Percentiles rank a stretch among this genome's conserved stretches.
These are phyloP conservation scores for Penicillium waksmanii DNA, from an alignment of 495 filamentous ascomycete species.

Conservation along the genomic window DNA sequence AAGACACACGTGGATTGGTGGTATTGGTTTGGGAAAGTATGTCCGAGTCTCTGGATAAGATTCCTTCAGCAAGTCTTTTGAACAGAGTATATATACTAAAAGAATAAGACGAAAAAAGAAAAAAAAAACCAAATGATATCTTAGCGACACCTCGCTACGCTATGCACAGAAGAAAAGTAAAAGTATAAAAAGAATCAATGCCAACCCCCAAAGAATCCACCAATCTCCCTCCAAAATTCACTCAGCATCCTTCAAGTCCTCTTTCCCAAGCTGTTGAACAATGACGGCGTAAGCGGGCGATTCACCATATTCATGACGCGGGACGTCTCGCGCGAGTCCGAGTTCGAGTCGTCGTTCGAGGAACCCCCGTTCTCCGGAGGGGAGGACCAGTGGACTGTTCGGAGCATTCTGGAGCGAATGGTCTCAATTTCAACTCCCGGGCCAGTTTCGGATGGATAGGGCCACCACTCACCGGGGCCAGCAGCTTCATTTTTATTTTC, in stretches of 20 bases:
- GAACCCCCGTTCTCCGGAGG: neutral
- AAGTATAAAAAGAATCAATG: too few relatives aligned
- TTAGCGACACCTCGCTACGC: too few relatives aligned
- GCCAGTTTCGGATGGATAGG: neutral
- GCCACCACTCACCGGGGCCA: constrained; percentile 1
- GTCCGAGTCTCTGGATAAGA: too few relatives aligned
- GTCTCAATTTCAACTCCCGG: constrained; percentile 1
- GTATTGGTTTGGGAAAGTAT: too few relatives aligned
- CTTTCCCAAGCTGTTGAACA: neutral
- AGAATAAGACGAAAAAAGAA: too few relatives aligned
- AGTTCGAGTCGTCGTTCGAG: neutral
- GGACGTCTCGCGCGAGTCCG: neutral
- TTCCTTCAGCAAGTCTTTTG: too few relatives aligned
- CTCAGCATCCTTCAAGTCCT: neutral
- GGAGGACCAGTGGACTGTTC: constrained; percentile 9
- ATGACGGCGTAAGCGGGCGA: neutral
- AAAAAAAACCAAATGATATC: too few relatives aligned
- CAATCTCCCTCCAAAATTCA: neutral
- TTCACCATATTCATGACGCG: constrained; percentile 14
- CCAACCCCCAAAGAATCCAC: too few relatives aligned
- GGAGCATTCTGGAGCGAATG: constrained; percentile 13
- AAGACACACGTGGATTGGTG: too few relatives aligned
- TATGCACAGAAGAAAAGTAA: too few relatives aligned
- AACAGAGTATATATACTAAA: too few relatives aligned
- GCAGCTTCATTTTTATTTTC: neutral